Evolutionary conservation across 2,329 filamentous ascomycete genomes (phyloP).

Genomic region (Exophiala sp.): DNA sequence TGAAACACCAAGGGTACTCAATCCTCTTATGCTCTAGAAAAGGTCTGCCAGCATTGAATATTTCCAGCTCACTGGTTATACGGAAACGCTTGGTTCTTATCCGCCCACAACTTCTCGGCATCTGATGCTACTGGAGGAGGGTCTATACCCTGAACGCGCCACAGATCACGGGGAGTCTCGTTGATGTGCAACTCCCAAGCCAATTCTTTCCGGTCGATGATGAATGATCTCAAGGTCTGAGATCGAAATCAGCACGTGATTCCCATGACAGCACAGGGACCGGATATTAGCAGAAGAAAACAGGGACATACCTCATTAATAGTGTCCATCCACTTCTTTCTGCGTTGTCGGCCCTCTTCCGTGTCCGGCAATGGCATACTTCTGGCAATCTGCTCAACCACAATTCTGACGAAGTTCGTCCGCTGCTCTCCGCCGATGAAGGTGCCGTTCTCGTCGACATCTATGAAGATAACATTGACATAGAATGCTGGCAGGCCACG

Average conservation of each 20-base stretch:
- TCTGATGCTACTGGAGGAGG: constrained; percentile 10
- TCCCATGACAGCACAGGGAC: not conserved
- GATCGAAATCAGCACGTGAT: not conserved
- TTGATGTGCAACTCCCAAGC: constrained; percentile 20
- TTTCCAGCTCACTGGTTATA: constrained; percentile 1
- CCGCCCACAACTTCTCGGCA: constrained; percentile 11
- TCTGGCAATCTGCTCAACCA: constrained; percentile 23
- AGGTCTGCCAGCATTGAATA: not conserved
- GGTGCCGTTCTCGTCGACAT: constrained; percentile 8
- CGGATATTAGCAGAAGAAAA: not conserved
- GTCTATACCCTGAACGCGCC: constrained; percentile 17
- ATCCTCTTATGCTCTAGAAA: not conserved
- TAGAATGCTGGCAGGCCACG: constrained; percentile 32
- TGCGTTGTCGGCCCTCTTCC: constrained; percentile 6
- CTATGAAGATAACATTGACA: constrained; percentile 31
- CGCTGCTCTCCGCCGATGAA: constrained; percentile 21
- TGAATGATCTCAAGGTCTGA: constrained; percentile 12
- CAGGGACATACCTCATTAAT: constrained; percentile 10
- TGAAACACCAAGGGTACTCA: constrained; percentile 6
- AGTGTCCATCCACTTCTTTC: constrained; percentile 17
- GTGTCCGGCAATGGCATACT: constrained; percentile 12
- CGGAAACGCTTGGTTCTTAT: constrained; percentile 10
- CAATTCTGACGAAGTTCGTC: constrained; percentile 23
- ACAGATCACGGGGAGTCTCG: constrained; percentile 22
- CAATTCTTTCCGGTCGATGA: constrained; percentile 12